Percentiles rank a stretch among this genome's conserved stretches.
phyloP scores from a whole-genome alignment of 768 basidiomycete species.

The Botryobasidium botryosum region DNA sequence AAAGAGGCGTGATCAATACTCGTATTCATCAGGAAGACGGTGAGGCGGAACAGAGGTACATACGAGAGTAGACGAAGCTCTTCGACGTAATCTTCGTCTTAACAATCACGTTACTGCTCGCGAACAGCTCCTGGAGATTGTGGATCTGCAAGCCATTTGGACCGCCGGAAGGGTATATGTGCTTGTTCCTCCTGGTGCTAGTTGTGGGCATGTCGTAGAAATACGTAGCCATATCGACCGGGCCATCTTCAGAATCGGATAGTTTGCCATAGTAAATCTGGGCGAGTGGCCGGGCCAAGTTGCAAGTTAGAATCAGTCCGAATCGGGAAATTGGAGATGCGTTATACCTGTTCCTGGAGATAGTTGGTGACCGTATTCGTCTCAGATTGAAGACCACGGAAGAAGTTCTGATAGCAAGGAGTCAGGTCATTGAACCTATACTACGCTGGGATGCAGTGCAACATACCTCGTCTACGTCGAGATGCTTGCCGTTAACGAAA shows the following conservation, averaged over 20 bases:
- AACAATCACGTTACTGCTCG: too few species aligned
- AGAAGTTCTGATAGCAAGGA: slow-evolving; percentile 36
- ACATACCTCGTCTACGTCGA: slow-evolving; percentile 48
- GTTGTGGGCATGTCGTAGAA: slow-evolving; percentile 84
- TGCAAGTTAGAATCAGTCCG: neutral
- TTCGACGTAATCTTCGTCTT: slow-evolving; percentile 28
- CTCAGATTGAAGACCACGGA: slow-evolving; percentile 45
- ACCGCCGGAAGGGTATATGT: slow-evolving; percentile 42
- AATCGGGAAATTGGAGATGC: neutral
- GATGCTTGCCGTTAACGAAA: slow-evolving; percentile 82
- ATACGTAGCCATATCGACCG: slow-evolving; percentile 42
- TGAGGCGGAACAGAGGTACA: slow-evolving; percentile 5
- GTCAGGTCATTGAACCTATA: neutral
- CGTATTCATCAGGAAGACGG: neutral
- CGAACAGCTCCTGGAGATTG: slow-evolving; percentile 40
- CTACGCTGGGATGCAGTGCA: neutral
- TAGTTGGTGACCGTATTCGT: slow-evolving; percentile 41
- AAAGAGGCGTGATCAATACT: neutral
- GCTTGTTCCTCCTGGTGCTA: slow-evolving; percentile 48
- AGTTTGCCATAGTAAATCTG: slow-evolving; percentile 44
- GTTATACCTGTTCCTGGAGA: slow-evolving; percentile 49
- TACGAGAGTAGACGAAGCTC: neutral
- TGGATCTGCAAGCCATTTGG: slow-evolving; percentile 33
- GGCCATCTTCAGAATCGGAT: slow-evolving; percentile 29
- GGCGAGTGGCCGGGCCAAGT: neutral